Percentiles rank a stretch among this genome's conserved stretches.
Evolutionary conservation across 2,329 filamentous ascomycete genomes (phyloP).

Genomic region (Xylaria sp.): DNA sequence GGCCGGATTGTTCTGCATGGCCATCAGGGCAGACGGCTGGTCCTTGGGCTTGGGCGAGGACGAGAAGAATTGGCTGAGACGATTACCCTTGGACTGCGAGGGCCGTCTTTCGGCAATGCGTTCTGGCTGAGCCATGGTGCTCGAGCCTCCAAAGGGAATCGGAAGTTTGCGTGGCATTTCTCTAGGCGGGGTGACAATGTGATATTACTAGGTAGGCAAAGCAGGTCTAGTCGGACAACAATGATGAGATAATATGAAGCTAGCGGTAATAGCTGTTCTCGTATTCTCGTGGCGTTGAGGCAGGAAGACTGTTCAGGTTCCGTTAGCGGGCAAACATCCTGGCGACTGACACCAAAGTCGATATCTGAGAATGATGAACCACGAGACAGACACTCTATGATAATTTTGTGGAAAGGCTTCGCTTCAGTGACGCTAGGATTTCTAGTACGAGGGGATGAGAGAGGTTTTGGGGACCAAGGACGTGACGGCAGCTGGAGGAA

Average conservation of each 20-base stretch:
- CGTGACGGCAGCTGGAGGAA: neutral
- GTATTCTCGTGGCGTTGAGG: constrained; percentile 13
- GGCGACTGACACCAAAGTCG: neutral
- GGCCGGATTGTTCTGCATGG: constrained; percentile 68
- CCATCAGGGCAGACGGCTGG: constrained; percentile 69
- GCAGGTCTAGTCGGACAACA: constrained; percentile 9
- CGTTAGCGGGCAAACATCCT: constrained; percentile 17
- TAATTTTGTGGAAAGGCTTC: constrained; percentile 9
- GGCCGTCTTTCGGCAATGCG: constrained; percentile 65
- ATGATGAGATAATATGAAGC: constrained; percentile 31
- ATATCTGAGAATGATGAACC: constrained; percentile 5
- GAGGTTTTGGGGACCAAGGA: neutral
- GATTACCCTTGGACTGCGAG: constrained; percentile 75
- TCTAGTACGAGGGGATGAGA: neutral
- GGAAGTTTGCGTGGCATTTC: constrained; percentile 69
- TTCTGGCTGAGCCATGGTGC: constrained; percentile 60
- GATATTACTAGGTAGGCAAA: constrained; percentile 28
- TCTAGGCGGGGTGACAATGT: constrained; percentile 38
- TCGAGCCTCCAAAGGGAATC: constrained; percentile 64
- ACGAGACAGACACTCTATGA: neutral
- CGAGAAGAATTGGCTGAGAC: constrained; percentile 85
- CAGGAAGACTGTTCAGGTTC: constrained; percentile 16
- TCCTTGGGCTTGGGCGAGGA: constrained; percentile 80
- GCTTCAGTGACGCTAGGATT: neutral
- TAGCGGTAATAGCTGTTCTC: constrained; percentile 21